A percentile compares a stretch with the other conserved stretches of the same genome.
phyloP scores from a whole-genome alignment of 2,329 filamentous ascomycete genomes.

The Sarocladium kiliense region DNA sequence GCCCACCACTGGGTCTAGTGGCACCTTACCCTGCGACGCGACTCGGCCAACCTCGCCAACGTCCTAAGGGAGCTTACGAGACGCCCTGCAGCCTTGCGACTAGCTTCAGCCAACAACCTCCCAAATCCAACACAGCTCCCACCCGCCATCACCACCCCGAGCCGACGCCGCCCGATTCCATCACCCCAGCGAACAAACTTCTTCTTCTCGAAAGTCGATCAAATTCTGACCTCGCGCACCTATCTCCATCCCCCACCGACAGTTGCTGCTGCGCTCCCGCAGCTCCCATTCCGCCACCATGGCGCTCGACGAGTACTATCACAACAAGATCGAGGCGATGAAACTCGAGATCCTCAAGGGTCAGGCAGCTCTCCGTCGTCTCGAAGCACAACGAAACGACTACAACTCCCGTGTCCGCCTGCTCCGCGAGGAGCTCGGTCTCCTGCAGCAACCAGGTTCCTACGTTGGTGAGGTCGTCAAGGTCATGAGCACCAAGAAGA shows the following conservation, averaged over 20 bases:
- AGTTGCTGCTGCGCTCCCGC: slow-evolving; percentile 5
- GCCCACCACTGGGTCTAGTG: too few species aligned
- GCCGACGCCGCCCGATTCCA: not conserved
- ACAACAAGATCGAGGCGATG: slow-evolving; percentile 99
- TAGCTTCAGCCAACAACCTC: slow-evolving; percentile 14
- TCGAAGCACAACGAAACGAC: slow-evolving; percentile 97
- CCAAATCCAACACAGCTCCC: not conserved
- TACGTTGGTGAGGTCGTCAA: slow-evolving; percentile 99
- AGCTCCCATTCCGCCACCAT: slow-evolving; percentile 50
- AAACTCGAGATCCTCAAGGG: slow-evolving; percentile 99
- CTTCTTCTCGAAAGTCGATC: not conserved
- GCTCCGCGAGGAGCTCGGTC: slow-evolving; percentile 87
- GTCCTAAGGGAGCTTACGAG: slow-evolving; percentile 17
- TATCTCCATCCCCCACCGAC: not conserved
- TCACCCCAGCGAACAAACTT: not conserved
- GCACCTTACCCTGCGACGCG: slow-evolving; percentile 7
- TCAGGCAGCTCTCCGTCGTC: slow-evolving; percentile 86
- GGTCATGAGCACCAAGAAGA: slow-evolving; percentile 99
- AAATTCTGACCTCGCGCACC: slow-evolving; percentile 9
- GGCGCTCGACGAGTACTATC: slow-evolving; percentile 99
- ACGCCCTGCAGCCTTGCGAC: slow-evolving; percentile 19
- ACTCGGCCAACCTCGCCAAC: slow-evolving; percentile 10
- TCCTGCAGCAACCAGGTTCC: slow-evolving; percentile 94
- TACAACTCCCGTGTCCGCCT: slow-evolving; percentile 97
- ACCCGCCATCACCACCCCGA: not conserved